A percentile compares a stretch with the other conserved stretches of the same genome.
Conservation (phyloP, 2,329 filamentous ascomycete genomes). For the Fusarium camptoceras region DNA sequence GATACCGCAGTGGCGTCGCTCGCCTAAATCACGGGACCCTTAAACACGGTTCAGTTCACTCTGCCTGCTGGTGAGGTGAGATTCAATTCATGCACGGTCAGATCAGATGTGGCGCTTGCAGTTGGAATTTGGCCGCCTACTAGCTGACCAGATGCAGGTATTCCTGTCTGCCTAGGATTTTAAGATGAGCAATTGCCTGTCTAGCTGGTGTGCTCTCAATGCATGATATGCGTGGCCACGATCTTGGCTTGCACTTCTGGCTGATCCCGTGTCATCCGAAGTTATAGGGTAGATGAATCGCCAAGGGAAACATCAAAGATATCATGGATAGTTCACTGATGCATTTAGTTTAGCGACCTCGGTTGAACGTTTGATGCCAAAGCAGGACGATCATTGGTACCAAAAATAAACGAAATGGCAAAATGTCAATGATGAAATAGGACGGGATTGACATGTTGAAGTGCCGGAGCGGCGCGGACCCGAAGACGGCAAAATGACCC, state of each 20-base stretch:
- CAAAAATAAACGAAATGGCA: constrained; percentile 33
- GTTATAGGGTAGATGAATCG: constrained; percentile 19
- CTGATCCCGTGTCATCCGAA: not conserved
- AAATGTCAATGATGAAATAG: constrained; percentile 5
- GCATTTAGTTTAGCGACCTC: not conserved
- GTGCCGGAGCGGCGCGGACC: constrained; percentile 38
- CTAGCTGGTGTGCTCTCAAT: not conserved
- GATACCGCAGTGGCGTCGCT: constrained; percentile 40
- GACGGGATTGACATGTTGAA: constrained; percentile 6
- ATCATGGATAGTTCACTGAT: not conserved
- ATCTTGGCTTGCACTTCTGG: constrained; percentile 8
- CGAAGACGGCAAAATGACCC: constrained; percentile 19
- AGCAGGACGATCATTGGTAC: not conserved
- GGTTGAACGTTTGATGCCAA: not conserved
- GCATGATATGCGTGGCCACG: constrained; percentile 1
- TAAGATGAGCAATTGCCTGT: not conserved
- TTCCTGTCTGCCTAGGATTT: not conserved
- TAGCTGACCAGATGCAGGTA: not conserved
- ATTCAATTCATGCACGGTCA: constrained; percentile 19
- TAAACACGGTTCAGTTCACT: constrained; percentile 16
- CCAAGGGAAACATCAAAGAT: not conserved
- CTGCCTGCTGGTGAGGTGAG: constrained; percentile 4
- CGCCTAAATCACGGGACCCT: constrained; percentile 32
- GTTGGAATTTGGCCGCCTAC: not conserved
- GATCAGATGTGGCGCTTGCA: constrained; percentile 1